Conservation (phyloP, 768 basidiomycete species). For the Xerocomellus intermedius region DNA sequence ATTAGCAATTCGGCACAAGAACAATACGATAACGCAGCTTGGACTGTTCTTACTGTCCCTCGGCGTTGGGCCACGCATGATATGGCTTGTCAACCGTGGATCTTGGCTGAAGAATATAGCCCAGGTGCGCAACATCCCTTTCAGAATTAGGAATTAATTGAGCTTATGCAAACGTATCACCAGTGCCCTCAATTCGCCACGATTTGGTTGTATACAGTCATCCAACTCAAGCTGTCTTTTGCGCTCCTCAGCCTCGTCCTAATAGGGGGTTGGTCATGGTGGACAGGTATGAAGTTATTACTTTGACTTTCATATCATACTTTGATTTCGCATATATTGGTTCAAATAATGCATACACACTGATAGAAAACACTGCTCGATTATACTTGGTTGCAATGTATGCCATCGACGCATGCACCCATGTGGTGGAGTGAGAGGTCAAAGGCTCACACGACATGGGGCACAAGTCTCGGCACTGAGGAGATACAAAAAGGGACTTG, state of each 20-base stretch:
- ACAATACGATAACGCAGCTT: slow-evolving; percentile 49
- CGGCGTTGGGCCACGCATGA: slow-evolving; percentile 58
- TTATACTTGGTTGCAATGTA: slow-evolving; percentile 8
- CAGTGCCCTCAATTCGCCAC: slow-evolving; percentile 79
- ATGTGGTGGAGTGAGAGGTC: background rate
- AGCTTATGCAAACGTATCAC: slow-evolving; percentile 2
- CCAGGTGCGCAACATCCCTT: slow-evolving; percentile 48
- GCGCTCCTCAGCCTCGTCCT: slow-evolving; percentile 54
- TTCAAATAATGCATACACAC: background rate
- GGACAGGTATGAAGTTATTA: slow-evolving; percentile 52
- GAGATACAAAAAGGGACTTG: background rate
- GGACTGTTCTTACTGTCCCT: slow-evolving; percentile 59
- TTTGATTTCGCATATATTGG: background rate
- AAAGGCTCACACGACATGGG: slow-evolving; percentile 1
- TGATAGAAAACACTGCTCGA: background rate
- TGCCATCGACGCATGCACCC: slow-evolving; percentile 2
- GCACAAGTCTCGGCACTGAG: background rate
- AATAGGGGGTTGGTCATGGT: slow-evolving; percentile 61
- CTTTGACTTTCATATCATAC: slow-evolving; percentile 18
- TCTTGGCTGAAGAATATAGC: slow-evolving; percentile 71
- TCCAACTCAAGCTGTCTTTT: slow-evolving; percentile 65
- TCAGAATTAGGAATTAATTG: background rate
- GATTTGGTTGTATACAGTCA: slow-evolving; percentile 71
- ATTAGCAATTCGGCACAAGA: slow-evolving; percentile 63
- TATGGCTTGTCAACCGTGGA: slow-evolving; percentile 69